A percentile compares a stretch with the other conserved stretches of the same genome.
phyloP scores from a whole-genome alignment of 129 eudicot species.

The Mikania micrantha region DNA sequence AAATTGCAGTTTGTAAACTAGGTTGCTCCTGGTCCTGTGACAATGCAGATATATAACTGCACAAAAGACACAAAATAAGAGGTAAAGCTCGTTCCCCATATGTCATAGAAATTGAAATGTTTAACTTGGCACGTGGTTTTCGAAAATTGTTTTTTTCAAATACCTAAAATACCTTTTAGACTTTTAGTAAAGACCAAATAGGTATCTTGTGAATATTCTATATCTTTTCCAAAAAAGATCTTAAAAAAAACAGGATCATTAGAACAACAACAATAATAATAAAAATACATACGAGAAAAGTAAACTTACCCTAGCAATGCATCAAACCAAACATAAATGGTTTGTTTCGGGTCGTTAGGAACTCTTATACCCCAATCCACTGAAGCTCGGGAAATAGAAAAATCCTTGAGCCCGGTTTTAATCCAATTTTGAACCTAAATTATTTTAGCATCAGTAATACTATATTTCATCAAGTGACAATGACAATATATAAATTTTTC shows the following conservation, averaged over 20 bases:
- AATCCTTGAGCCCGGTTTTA: conserved; percentile 77
- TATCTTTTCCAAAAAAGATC: not conserved
- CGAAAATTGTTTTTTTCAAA: not conserved
- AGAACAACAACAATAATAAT: not conserved
- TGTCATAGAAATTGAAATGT: not conserved
- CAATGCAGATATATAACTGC: conserved; percentile 84
- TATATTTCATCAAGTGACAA: not conserved
- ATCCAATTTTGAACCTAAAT: conserved; percentile 93
- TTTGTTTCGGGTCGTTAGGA: conserved; percentile 78
- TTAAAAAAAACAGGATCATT: not conserved
- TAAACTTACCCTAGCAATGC: conserved; percentile 76
- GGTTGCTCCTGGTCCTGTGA: conserved; percentile 49
- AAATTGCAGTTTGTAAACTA: conserved; percentile 59
- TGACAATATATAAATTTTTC: not conserved
- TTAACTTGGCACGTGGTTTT: not conserved
- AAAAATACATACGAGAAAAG: not conserved
- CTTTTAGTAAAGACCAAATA: conserved; percentile 4
- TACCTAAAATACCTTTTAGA: not conserved
- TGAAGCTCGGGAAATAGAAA: conserved; percentile 94
- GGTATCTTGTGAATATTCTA: not conserved
- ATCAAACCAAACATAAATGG: conserved; percentile 99
- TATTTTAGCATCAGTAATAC: conserved; percentile 14
- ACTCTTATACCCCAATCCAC: conserved; percentile 95
- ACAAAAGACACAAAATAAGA: not conserved
- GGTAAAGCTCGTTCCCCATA: not conserved